These are phyloP conservation scores for Aaosphaeria arxii DNA, from an alignment of 2,329 filamentous ascomycete species.

Conservation along the genomic window DNA sequence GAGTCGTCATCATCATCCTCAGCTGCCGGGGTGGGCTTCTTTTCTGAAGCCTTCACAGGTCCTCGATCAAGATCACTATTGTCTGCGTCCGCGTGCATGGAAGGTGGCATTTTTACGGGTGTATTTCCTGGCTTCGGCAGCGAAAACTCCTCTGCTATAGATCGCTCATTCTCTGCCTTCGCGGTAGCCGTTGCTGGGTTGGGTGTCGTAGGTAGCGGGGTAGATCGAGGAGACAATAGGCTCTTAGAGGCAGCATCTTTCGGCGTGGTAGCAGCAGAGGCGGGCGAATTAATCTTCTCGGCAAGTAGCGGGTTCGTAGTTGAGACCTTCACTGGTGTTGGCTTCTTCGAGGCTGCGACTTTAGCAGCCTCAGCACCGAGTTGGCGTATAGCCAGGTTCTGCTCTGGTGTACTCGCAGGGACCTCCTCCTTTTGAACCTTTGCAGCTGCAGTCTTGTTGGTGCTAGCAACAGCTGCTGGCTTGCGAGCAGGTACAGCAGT, in stretches of 20 bases:
- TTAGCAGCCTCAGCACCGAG: conserved; percentile 36
- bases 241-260: conserved; percentile 20
- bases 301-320: conserved; percentile 35
- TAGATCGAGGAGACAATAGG: conserved; percentile 10
- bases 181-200: conserved; percentile 1
- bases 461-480: not conserved
- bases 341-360: conserved; percentile 35
- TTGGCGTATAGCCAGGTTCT: conserved; percentile 35
- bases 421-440: conserved; percentile 23
- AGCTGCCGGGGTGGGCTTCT: not conserved
- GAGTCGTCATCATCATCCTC: not conserved
- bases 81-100: conserved; percentile 21
- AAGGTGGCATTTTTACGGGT: conserved; percentile 16
- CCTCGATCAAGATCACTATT: conserved; percentile 20
- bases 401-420: conserved; percentile 20
- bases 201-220: conserved; percentile 25
- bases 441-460: conserved; percentile 1
- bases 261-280: conserved; percentile 14
- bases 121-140: not conserved
- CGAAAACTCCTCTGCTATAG: not conserved
- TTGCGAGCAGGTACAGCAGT: conserved; percentile 25
- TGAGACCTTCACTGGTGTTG: conserved; percentile 25
- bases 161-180: not conserved
- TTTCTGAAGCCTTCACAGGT: conserved; percentile 10
- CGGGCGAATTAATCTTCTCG: conserved; percentile 28